Percentiles rank a stretch among this genome's conserved stretches.
These are phyloP conservation scores for Phaeosphaeria sp. DNA, from an alignment of 2,329 filamentous ascomycete species.

Conservation along the genomic window DNA sequence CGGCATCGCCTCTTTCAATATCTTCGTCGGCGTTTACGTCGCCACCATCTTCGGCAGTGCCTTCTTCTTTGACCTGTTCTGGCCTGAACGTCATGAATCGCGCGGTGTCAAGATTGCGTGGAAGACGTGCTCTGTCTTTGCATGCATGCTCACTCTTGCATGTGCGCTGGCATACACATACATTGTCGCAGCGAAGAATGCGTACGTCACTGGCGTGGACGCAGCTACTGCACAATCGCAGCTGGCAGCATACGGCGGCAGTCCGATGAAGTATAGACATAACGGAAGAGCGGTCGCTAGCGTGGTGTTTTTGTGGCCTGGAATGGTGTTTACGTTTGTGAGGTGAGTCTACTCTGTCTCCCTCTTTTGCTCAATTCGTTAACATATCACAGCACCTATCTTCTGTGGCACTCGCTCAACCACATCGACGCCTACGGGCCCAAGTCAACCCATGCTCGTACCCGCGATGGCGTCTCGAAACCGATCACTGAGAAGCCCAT, in stretches of 20 bases:
- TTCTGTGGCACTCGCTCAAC: slow-evolving; percentile 48
- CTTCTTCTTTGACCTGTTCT: slow-evolving; percentile 69
- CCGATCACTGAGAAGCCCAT: slow-evolving; percentile 11
- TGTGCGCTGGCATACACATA: slow-evolving; percentile 59
- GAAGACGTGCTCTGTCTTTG: slow-evolving; percentile 59
- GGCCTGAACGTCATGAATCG: slow-evolving; percentile 62
- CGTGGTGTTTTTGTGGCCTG: slow-evolving; percentile 61
- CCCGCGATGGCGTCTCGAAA: slow-evolving; percentile 16
- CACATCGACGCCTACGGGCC: slow-evolving; percentile 50
- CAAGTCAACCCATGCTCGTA: slow-evolving; percentile 46
- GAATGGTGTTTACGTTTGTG: slow-evolving; percentile 56
- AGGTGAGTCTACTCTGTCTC: slow-evolving; percentile 46
- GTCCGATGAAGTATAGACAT: slow-evolving; percentile 54
- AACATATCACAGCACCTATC: slow-evolving; percentile 38
- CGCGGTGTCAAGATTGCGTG: slow-evolving; percentile 59
- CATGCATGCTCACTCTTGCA: slow-evolving; percentile 56
- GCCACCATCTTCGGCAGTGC: slow-evolving; percentile 65
- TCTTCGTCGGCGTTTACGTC: slow-evolving; percentile 64
- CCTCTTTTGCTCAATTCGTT: too few species aligned
- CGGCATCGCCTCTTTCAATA: slow-evolving; percentile 60
- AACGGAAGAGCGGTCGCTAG: slow-evolving; percentile 60
- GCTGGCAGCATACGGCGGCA: slow-evolving; percentile 46
- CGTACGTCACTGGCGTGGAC: slow-evolving; percentile 54
- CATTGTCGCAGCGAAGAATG: slow-evolving; percentile 57
- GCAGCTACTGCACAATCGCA: slow-evolving; percentile 36